Evolutionary conservation across 2,329 filamentous ascomycete species (phyloP), one percentile per base, ranked within the genome.

Genomic region (Ophiocordyceps camponoti-floridani): DNA sequence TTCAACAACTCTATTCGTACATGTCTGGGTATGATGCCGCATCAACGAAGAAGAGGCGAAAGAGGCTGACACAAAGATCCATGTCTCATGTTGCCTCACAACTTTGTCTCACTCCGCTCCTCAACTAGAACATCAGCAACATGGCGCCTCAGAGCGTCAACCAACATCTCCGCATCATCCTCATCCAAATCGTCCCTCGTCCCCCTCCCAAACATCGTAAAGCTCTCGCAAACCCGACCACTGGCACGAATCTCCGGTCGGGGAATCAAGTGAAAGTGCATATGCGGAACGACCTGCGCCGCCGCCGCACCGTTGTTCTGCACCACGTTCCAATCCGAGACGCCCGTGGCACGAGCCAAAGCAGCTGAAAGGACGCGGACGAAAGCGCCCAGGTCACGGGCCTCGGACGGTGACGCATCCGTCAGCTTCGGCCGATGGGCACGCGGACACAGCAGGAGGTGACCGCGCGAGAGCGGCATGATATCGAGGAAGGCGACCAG

Each of bases 251-350:
- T 73, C 63, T 82, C 77, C 0, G 88, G 87, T 35, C 89, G 68
- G 0, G 89, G 89, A 31, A 98, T 93, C 44, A 96, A 73, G 54
- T 98, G 91, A 59, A 93, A 96, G 61, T 98, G 89, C 43, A 93
- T 81, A 61, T 96, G 89, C 19, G 83, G 82, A 2, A 96, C 87
- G 14, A 94, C 86, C 64, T 96, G 89, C 2, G 87, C 87, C 2
- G 89, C 89, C 30, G 86, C 77, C 4, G 79, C 79, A 14, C 89
- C 86, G 54, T 95, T 96, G 59, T 96, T 96, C 66, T 96, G 89
- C 45, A 96, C 85, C 28, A 96, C 78, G 61, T 98, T 98, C 82
- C 89, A 96, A 63, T 95, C 88, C 43, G 69, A 70, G 1, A 85
- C 75, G 10, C 79, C 82, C 2, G 80, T 84, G 1, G 78, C 76